These are phyloP conservation scores for Chaetothyriales sp. DNA, from an alignment of 2,329 filamentous ascomycete genomes.

Conservation along the genomic window DNA sequence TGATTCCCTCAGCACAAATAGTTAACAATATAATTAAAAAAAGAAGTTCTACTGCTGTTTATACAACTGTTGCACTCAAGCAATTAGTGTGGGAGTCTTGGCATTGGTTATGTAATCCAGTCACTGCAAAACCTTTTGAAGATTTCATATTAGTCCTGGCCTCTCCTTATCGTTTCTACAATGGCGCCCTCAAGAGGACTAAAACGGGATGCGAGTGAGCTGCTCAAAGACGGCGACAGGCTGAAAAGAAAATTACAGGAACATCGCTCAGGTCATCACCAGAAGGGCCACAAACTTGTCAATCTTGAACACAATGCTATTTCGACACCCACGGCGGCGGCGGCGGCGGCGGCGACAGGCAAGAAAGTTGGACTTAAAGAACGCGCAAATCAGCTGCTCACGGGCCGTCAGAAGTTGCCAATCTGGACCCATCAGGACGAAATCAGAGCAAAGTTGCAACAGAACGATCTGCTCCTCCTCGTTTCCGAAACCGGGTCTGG, in stretches of 20 bases:
- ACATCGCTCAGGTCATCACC: neutral
- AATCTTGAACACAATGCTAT: neutral
- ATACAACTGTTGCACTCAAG: too few species aligned
- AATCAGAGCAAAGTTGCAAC: slow-evolving; percentile 49
- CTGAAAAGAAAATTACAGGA: neutral
- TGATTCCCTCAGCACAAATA: too few species aligned
- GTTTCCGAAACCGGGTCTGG: slow-evolving; percentile 92
- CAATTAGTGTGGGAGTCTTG: too few species aligned
- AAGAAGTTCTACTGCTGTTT: too few species aligned
- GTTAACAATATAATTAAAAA: too few species aligned
- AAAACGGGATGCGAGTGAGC: neutral
- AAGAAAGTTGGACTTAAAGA: neutral
- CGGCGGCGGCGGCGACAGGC: too few species aligned
- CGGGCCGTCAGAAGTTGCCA: slow-evolving; percentile 52
- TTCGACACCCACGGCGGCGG: neutral
- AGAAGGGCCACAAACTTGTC: neutral
- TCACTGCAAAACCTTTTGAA: neutral
- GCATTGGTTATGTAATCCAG: too few species aligned
- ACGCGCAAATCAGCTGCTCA: slow-evolving; percentile 22
- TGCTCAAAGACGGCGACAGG: neutral
- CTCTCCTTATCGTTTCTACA: neutral
- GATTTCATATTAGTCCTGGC: neutral
- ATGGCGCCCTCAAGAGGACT: neutral
- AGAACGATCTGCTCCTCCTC: slow-evolving; percentile 63
- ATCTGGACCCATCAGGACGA: slow-evolving; percentile 61